Conservation (phyloP, 768 basidiomycete genomes). For the Podaxis sp. region DNA sequence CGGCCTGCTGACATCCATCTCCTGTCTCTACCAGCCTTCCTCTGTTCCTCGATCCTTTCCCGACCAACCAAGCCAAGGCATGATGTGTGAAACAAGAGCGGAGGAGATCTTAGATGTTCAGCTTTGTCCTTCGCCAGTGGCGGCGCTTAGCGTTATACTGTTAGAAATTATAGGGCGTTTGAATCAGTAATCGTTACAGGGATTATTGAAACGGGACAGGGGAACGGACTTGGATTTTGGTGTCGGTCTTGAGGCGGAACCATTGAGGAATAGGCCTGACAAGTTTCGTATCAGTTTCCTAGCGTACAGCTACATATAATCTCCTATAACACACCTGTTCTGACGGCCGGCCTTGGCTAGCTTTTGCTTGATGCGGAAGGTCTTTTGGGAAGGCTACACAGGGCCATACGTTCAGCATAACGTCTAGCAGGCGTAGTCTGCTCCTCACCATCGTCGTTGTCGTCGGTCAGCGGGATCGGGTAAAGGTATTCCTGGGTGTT, state of each 20-base stretch:
- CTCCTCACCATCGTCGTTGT: constrained; percentile 47
- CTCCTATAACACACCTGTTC: constrained; percentile 68
- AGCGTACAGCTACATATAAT: neutral
- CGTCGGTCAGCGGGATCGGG: constrained; percentile 28
- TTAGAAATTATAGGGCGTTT: constrained; percentile 11
- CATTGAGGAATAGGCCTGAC: constrained; percentile 94
- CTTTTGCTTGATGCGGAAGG: constrained; percentile 94
- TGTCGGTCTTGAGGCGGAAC: constrained; percentile 97
- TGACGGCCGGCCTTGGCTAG: constrained; percentile 94
- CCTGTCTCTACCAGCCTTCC: neutral
- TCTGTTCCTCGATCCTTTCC: neutral
- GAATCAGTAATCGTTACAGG: neutral
- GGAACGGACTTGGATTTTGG: constrained; percentile 79
- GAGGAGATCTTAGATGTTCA: constrained; percentile 71
- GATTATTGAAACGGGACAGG: neutral
- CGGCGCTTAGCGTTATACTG: constrained; percentile 95
- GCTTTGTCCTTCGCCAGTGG: constrained; percentile 99
- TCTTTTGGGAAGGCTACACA: constrained; percentile 94
- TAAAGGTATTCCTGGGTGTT: constrained; percentile 19
- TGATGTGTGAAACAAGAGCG: neutral
- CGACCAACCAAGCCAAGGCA: neutral
- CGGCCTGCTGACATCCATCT: neutral
- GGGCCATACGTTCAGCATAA: constrained; percentile 10
- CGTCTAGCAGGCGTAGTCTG: neutral
- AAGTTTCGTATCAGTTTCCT: constrained; percentile 6